phyloP scores from a whole-genome alignment of 2,329 filamentous ascomycete genomes.

The Fusarium temperatum region DNA sequence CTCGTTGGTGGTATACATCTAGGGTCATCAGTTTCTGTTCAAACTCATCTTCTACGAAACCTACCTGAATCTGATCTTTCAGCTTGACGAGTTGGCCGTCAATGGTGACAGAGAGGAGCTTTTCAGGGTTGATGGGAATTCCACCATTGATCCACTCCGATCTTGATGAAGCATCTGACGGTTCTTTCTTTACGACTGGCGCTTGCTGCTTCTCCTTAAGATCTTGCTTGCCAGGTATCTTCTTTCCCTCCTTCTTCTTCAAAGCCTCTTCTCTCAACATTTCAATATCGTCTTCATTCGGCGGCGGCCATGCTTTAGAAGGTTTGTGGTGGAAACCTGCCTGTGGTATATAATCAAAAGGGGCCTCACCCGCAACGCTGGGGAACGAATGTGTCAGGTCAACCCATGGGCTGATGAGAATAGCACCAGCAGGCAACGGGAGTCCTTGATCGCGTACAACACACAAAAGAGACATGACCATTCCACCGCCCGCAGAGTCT shows the following conservation, averaged over 20 bases:
- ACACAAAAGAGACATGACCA: constrained; percentile 84
- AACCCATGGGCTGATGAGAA: constrained; percentile 94
- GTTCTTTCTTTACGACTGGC: constrained; percentile 43
- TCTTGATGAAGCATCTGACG: constrained; percentile 30
- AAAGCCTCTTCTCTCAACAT: constrained; percentile 61
- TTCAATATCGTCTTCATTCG: constrained; percentile 77
- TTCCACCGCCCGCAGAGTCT: constrained; percentile 92
- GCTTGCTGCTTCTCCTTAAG: constrained; percentile 48
- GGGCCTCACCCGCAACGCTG: constrained; percentile 77
- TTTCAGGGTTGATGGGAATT: constrained; percentile 40
- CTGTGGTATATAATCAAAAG: constrained; percentile 86
- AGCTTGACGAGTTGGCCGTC: constrained; percentile 76
- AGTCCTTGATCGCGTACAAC: constrained; percentile 83
- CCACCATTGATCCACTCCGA: constrained; percentile 43
- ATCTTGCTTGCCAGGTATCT: constrained; percentile 29
- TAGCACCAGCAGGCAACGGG: constrained; percentile 86
- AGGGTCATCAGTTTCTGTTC: constrained; percentile 43
- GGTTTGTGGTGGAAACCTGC: constrained; percentile 92
- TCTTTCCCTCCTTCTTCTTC: constrained; percentile 47
- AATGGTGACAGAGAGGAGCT: constrained; percentile 70
- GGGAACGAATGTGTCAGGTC: constrained; percentile 96
- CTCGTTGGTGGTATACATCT: constrained; percentile 83
- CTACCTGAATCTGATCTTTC: constrained; percentile 90
- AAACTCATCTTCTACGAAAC: constrained; percentile 7
- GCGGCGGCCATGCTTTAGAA: constrained; percentile 90